Conservation (phyloP, 2,329 filamentous ascomycete genomes). For the Aureobasidium zeae region DNA sequence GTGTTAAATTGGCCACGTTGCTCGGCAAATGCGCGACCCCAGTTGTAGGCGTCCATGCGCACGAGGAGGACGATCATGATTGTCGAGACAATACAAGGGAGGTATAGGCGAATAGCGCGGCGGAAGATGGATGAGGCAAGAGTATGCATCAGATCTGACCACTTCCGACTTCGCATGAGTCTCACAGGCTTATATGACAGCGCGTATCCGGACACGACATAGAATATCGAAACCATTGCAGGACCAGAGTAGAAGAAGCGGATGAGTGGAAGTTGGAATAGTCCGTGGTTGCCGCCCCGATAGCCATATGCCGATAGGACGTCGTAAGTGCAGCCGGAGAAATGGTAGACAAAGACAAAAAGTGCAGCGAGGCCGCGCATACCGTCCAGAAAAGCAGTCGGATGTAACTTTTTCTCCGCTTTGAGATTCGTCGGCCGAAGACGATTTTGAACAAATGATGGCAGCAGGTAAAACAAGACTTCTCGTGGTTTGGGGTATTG, state of each 20-base stretch:
- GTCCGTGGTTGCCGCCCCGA: no score
- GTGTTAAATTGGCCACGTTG: conserved; percentile 6
- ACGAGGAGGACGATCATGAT: conserved; percentile 17
- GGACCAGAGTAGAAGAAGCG: conserved; percentile 41
- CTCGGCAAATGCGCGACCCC: conserved; percentile 15
- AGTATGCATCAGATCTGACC: conserved; percentile 25
- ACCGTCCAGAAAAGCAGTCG: conserved; percentile 20
- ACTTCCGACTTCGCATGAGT: conserved; percentile 13
- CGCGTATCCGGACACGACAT: no score
- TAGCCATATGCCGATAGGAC: conserved; percentile 15
- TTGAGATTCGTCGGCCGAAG: no score
- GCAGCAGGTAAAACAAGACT: no score
- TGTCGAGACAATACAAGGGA: conserved; percentile 18
- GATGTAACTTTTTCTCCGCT: conserved; percentile 5
- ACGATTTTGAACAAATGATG: no score
- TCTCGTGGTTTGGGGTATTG: no score
- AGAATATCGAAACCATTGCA: conserved; percentile 51
- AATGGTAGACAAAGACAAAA: conserved; percentile 20
- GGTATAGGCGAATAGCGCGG: conserved; percentile 17
- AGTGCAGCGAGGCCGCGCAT: conserved; percentile 20
- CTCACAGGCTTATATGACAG: conserved; percentile 33
- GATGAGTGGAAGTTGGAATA: conserved; percentile 47
- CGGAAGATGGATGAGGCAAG: conserved; percentile 18
- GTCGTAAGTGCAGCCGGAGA: conserved; percentile 9
- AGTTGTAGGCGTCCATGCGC: conserved; percentile 13